A percentile compares a stretch with the other conserved stretches of the same genome.
Conservation (phyloP, 2,329 filamentous ascomycete species). For the Paramyrothecium sp. region DNA sequence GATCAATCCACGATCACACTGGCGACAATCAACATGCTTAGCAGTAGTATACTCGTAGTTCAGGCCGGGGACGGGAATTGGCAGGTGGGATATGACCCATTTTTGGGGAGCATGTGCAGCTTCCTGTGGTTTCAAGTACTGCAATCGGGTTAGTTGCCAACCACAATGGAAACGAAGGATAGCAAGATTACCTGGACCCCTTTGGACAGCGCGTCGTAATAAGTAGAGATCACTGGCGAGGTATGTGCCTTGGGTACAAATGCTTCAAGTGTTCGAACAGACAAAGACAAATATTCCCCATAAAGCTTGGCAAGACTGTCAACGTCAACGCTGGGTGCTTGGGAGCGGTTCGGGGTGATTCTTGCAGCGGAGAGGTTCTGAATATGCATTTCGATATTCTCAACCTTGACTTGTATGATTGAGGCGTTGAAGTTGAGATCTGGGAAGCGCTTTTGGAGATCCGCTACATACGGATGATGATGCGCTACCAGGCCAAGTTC, state of each 20-base stretch:
- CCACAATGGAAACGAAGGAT: neutral
- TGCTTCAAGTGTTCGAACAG: neutral
- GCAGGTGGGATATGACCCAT: neutral
- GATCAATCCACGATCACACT: neutral
- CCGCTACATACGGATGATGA: neutral
- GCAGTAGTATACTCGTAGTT: neutral
- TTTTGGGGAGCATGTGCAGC: neutral
- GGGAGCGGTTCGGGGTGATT: neutral
- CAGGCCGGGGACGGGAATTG: conserved; percentile 2
- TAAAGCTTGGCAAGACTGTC: neutral
- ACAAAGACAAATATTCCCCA: neutral
- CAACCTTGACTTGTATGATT: neutral
- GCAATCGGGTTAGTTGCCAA: neutral
- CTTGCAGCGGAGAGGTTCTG: neutral
- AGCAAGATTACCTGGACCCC: neutral
- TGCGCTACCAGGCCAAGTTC: conserved; percentile 1
- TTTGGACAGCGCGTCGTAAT: conserved; percentile 1
- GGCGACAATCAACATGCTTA: neutral
- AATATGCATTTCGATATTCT: conserved; percentile 1
- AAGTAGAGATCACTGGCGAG: neutral
- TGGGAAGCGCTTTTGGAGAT: neutral
- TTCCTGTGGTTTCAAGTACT: conserved; percentile 1
- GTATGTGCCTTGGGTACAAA: neutral
- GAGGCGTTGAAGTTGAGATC: neutral
- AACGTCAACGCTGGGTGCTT: neutral